Percentiles rank a stretch among this genome's conserved stretches.
Evolutionary conservation across 2,329 filamentous ascomycete species (phyloP).

Genomic region (Fusarium sp.): DNA sequence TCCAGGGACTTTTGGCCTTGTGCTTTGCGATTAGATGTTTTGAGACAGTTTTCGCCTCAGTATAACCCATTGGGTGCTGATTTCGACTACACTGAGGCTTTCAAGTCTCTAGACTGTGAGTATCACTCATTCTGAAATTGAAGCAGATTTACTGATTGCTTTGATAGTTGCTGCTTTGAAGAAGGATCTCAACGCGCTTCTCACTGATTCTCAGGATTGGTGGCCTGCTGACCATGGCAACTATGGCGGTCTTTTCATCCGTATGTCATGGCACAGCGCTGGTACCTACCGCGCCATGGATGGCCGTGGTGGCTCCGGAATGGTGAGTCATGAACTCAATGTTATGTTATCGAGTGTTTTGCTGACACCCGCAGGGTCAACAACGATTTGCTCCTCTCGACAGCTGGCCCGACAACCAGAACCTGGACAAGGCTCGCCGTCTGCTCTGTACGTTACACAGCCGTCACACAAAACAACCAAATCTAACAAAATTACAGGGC

Average conservation of each 20-base stretch:
- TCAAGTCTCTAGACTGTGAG: slow-evolving; percentile 72
- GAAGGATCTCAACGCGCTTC: slow-evolving; percentile 76
- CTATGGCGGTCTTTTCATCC: slow-evolving; percentile 83
- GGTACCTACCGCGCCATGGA: slow-evolving; percentile 82
- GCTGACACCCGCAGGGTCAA: slow-evolving; percentile 62
- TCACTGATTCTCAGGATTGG: slow-evolving; percentile 84
- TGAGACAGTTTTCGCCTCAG: slow-evolving; percentile 75
- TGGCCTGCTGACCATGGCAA: slow-evolving; percentile 87
- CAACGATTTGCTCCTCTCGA: slow-evolving; percentile 85
- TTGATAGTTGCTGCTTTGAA: slow-evolving; percentile 67
- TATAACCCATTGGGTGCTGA: slow-evolving; percentile 73
- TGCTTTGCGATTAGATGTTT: slow-evolving; percentile 74
- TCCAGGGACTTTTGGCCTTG: slow-evolving; percentile 83
- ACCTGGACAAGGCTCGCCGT: slow-evolving; percentile 82
- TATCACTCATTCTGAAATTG: slow-evolving; percentile 9
- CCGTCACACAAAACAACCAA: accelerated
- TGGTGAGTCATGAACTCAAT: slow-evolving; percentile 47
- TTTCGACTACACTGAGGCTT: slow-evolving; percentile 79
- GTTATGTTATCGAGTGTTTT: background rate
- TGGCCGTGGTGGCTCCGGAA: slow-evolving; percentile 78
- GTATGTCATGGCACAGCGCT: slow-evolving; percentile 84
- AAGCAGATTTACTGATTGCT: slow-evolving; percentile 40
- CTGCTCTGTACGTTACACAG: slow-evolving; percentile 65
- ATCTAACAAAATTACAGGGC: slow-evolving; percentile 52
- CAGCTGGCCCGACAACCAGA: slow-evolving; percentile 83